A percentile compares a stretch with the other conserved stretches of the same genome.
phyloP scores from a whole-genome alignment of 257 asterid species.

The Anisodus tanguticus region DNA sequence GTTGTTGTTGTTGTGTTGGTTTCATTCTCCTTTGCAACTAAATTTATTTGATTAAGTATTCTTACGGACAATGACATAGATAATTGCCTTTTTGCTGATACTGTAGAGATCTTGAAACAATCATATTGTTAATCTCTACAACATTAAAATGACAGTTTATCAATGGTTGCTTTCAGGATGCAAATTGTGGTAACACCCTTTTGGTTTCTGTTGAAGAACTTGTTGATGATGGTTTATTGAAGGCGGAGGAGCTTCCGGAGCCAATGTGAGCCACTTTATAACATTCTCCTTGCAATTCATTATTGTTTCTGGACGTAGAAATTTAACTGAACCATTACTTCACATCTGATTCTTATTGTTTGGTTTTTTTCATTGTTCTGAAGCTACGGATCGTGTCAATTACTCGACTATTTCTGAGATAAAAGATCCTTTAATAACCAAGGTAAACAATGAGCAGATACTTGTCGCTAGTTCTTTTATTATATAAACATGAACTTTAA shows the following conservation, averaged over 20 bases:
- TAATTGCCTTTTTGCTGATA: neutral
- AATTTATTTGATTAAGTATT: neutral
- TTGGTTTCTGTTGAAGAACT: slow-evolving; percentile 93
- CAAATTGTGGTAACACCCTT: slow-evolving; percentile 94
- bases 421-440: slow-evolving; percentile 81
- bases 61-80: neutral
- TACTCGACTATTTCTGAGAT: slow-evolving; percentile 66
- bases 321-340: slow-evolving; percentile 28
- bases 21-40: neutral
- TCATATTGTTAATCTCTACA: neutral
- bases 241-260: slow-evolving; percentile 79
- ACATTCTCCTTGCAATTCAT: neutral
- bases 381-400: slow-evolving; percentile 75
- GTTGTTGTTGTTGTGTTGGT: neutral
- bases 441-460: slow-evolving; percentile 50
- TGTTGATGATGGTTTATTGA: slow-evolving; percentile 82
- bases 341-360: slow-evolving; percentile 15
- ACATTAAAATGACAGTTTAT: slow-evolving; percentile 13
- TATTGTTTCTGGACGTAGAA: neutral
- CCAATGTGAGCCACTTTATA: slow-evolving; percentile 62
- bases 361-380: slow-evolving; percentile 34
- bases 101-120: neutral
- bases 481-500: neutral
- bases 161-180: slow-evolving; percentile 66
- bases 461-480: slow-evolving; percentile 1